Evolutionary conservation across 208 protist genomes (phyloP), one percentile per base, ranked within the genome.

Genomic region (Wallacemonas sp.): DNA sequence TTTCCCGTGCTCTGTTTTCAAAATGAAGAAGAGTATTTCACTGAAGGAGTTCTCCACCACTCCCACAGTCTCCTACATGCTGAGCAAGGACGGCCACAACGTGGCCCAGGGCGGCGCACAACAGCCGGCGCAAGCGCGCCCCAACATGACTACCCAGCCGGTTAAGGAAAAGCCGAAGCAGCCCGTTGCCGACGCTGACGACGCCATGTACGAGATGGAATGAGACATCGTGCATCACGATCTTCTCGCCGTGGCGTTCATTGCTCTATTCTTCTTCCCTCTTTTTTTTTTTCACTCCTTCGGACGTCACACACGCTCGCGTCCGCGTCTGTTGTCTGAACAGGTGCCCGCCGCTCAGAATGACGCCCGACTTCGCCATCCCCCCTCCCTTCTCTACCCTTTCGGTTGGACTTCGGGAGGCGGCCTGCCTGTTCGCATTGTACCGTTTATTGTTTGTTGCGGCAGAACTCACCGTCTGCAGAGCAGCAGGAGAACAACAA

Each of bases 21-120:
- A 9, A 17, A 95, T 95, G 89, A 92, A 88, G 63, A 95, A 95
- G 73, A 93, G 84, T 59, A 82, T 92, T 27, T 95, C 89, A 2
- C 69, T 95, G 26, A 95, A 91, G 69, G 89, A 95, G 73, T 95
- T 95, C 57, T 95, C 89, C 30, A 95, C 86, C 1, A 95, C 89
- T 12, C 89, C 89, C 34, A 92, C 86, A 10, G 89, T 95, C 22
- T 95, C 89, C 34, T 92, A 92, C 67, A 95, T 95, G 89, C 79
- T 92, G 42, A 91, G 86, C 70, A 95, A 95, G 68, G 84, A 93
- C 46, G 89, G 89, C 0, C 76, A 91, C 66, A 95, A 95, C 59
- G 60, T 95, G 26, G 89, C 86, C 1, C 58, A 53, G 15, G 62
- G 41, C 27, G 62, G 39, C 41, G 37, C 63, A 19, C 29, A 66